Conservation (phyloP, 345 rosid genomes). For the Lepidium aucheri region DNA sequence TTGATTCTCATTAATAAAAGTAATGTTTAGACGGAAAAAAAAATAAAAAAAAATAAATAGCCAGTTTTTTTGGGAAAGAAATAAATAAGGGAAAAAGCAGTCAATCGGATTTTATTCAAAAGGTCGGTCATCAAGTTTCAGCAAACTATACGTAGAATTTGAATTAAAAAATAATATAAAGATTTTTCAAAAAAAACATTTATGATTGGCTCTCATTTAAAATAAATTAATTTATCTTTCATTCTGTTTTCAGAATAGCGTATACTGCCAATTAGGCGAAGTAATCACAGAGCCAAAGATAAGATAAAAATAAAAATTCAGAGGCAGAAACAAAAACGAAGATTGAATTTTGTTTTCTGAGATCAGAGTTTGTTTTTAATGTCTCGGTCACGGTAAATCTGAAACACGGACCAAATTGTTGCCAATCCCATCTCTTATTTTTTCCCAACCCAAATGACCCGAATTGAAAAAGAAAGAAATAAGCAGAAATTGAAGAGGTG, state of each 20-base stretch:
- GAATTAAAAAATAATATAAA: not conserved
- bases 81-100: too few relatives aligned
- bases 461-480: not conserved
- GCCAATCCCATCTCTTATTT: slow-evolving; percentile 18
- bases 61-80: too few relatives aligned
- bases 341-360: too few relatives aligned
- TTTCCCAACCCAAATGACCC: not conserved
- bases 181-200: not conserved
- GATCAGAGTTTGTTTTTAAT: slow-evolving; percentile 30
- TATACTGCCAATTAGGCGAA: slow-evolving; percentile 20
- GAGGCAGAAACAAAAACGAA: too few relatives aligned
- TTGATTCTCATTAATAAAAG: too few relatives aligned
- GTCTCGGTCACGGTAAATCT: slow-evolving; percentile 24
- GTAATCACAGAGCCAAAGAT: slow-evolving; percentile 14
- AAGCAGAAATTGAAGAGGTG: not conserved
- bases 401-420: slow-evolving; percentile 39
- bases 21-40: not conserved
- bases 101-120: slow-evolving; percentile 21
- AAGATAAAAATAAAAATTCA: too few relatives aligned
- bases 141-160: not conserved
- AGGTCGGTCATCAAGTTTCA: slow-evolving; percentile 22
- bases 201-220: not conserved
- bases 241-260: slow-evolving; percentile 24
- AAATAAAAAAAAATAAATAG: not conserved
- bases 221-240: not conserved